Conservation (phyloP, 192 early-diverging fungal species). For the Rhizophlyctis rosea region DNA sequence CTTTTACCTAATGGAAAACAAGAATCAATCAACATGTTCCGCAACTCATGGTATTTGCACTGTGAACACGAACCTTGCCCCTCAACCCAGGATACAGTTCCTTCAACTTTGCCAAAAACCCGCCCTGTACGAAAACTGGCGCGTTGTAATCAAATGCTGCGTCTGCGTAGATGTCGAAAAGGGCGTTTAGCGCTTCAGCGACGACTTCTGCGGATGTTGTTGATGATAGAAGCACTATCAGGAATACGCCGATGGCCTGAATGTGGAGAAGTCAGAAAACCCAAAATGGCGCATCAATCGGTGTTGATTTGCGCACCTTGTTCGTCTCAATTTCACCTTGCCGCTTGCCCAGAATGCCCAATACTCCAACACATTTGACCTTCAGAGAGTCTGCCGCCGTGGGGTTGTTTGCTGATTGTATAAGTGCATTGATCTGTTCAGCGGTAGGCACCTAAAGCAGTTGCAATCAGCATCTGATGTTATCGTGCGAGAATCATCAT, state of each 20-base stretch:
- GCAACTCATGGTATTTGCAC: too few species aligned
- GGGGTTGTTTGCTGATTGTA: conserved; percentile 32
- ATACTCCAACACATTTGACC: conserved; percentile 68
- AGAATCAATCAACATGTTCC: too few species aligned
- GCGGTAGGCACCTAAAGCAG: conserved; percentile 42
- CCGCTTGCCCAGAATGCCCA: conserved; percentile 70
- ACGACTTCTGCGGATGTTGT: conserved; percentile 1
- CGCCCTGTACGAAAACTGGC: conserved; percentile 76
- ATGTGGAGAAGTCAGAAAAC: conserved; percentile 5
- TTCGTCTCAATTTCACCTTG: conserved; percentile 64
- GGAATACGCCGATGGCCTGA: conserved; percentile 3
- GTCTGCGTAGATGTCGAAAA: conserved; percentile 90
- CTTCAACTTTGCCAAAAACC: conserved; percentile 58
- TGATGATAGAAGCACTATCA: not conserved
- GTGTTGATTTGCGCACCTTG: conserved; percentile 53
- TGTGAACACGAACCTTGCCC: conserved; percentile 48
- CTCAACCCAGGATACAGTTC: conserved; percentile 46
- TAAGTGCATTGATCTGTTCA: conserved; percentile 47
- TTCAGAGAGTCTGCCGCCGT: conserved; percentile 30
- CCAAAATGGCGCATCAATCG: not conserved
- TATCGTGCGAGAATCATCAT: too few species aligned
- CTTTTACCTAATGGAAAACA: conserved; percentile 39
- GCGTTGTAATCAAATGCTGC: conserved; percentile 75
- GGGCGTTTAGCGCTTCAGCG: conserved; percentile 72
- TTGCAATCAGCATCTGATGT: too few species aligned